Evolutionary conservation across 1,139 yeast species (phyloP).

Genomic region (Ogataea hybrid): DNA sequence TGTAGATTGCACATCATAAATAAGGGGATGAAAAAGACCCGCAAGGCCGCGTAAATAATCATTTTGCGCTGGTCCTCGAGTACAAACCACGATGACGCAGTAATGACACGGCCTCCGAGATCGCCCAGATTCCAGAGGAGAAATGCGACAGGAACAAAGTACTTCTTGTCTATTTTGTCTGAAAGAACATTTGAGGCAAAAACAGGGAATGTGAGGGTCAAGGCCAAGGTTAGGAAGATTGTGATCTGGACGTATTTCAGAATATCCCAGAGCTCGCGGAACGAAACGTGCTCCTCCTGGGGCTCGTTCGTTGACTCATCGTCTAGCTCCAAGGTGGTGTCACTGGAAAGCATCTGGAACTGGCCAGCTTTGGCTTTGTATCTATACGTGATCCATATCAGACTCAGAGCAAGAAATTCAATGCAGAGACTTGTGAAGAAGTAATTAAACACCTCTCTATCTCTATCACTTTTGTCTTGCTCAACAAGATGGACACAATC

Average conservation of each 20-base stretch:
- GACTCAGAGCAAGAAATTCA: slow-evolving; percentile 42
- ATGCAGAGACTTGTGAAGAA: slow-evolving; percentile 70
- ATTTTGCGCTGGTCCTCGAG: slow-evolving; percentile 42
- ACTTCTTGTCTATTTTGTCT: slow-evolving; percentile 38
- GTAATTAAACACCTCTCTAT: slow-evolving; percentile 43
- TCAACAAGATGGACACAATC: slow-evolving; percentile 53
- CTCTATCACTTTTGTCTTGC: slow-evolving; percentile 18
- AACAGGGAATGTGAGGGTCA: slow-evolving; percentile 83
- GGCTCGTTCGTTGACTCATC: slow-evolving; percentile 15
- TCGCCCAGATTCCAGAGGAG: slow-evolving; percentile 91
- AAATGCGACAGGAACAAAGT: slow-evolving; percentile 75
- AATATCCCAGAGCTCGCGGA: slow-evolving; percentile 52
- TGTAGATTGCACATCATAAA: slow-evolving; percentile 68
- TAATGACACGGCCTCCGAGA: slow-evolving; percentile 66
- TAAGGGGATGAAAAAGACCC: slow-evolving; percentile 60
- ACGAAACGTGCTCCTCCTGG: slow-evolving; percentile 39
- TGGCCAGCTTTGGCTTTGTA: slow-evolving; percentile 10
- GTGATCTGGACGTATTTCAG: slow-evolving; percentile 63
- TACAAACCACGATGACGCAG: slow-evolving; percentile 50
- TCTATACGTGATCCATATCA: slow-evolving; percentile 28
- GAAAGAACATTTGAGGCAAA: slow-evolving; percentile 76
- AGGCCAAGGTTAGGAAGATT: slow-evolving; percentile 71
- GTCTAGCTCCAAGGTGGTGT: slow-evolving; percentile 11
- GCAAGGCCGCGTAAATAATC: slow-evolving; percentile 49
- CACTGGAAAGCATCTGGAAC: background rate